These are phyloP conservation scores for Leucogyrophana mollusca DNA, from an alignment of 768 basidiomycete species.

Conservation along the genomic window DNA sequence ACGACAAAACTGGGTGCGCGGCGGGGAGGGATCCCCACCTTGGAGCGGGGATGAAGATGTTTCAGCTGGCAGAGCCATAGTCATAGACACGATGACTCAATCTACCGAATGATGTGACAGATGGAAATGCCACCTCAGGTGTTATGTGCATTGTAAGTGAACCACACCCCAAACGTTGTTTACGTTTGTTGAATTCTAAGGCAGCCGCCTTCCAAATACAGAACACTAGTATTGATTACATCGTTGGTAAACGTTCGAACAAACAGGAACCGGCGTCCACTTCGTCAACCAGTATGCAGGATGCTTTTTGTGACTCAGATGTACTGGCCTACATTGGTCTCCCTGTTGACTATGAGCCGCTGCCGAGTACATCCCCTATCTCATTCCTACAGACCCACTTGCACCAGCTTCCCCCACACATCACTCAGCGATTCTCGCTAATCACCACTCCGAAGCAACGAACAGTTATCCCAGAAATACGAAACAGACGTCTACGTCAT, in stretches of 20 bases:
- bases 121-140: too few species aligned
- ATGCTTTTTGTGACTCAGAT: slow-evolving; percentile 16
- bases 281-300: too few species aligned
- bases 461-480: slow-evolving; percentile 57
- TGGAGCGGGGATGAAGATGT: not conserved
- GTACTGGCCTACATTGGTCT: slow-evolving; percentile 57
- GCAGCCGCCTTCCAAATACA: not conserved
- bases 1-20: slow-evolving; percentile 36
- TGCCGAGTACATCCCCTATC: slow-evolving; percentile 56
- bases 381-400: slow-evolving; percentile 63
- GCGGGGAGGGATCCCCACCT: not conserved
- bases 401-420: slow-evolving; percentile 63
- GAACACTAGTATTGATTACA: not conserved
- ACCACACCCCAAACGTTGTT: slow-evolving; percentile 12
- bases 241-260: not conserved
- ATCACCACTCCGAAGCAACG: slow-evolving; percentile 61
- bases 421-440: slow-evolving; percentile 43
- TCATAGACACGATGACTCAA: too few species aligned
- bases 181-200: slow-evolving; percentile 14
- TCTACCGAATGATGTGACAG: too few species aligned
- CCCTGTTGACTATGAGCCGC: slow-evolving; percentile 55
- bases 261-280: too few species aligned
- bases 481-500: slow-evolving; percentile 73
- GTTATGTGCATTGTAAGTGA: too few species aligned
- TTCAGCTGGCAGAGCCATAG: too few species aligned